Conservation (phyloP, 345 rosid genomes). For the Excoecaria cochinchinensis region DNA sequence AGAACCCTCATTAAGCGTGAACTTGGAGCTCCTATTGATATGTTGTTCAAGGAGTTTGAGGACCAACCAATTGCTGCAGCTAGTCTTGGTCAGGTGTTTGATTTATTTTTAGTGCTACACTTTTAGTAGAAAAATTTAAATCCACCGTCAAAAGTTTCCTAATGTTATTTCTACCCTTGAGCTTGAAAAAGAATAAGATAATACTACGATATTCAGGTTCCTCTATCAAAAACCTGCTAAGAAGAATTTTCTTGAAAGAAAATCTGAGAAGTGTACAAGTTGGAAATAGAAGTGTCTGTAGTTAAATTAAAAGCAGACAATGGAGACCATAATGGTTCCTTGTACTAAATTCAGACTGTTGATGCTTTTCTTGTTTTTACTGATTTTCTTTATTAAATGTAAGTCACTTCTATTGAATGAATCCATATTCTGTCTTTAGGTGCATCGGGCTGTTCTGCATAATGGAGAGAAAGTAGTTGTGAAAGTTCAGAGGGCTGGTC, state of each 20-base stretch:
- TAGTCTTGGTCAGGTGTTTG: conserved; percentile 98
- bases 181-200: neutral
- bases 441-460: conserved; percentile 86
- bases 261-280: neutral
- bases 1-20: conserved; percentile 65
- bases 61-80: conserved; percentile 97
- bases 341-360: neutral
- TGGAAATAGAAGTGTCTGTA: neutral
- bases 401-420: conserved; percentile 23
- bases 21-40: conserved; percentile 70
- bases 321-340: neutral
- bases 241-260: neutral
- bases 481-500: conserved; percentile 96
- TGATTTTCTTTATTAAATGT: neutral
- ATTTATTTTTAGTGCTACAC: conserved; percentile 23
- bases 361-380: neutral
- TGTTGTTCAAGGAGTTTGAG: conserved; percentile 76
- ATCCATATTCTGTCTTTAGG: conserved; percentile 43
- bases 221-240: neutral
- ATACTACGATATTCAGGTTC: neutral
- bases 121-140: neutral
- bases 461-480: conserved; percentile 88
- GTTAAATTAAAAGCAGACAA: neutral
- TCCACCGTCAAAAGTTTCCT: neutral
- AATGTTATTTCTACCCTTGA: neutral